Base-by-base conservation (phyloP, 176 grass and related monocot genomes). In the Areca catechu region DNA sequence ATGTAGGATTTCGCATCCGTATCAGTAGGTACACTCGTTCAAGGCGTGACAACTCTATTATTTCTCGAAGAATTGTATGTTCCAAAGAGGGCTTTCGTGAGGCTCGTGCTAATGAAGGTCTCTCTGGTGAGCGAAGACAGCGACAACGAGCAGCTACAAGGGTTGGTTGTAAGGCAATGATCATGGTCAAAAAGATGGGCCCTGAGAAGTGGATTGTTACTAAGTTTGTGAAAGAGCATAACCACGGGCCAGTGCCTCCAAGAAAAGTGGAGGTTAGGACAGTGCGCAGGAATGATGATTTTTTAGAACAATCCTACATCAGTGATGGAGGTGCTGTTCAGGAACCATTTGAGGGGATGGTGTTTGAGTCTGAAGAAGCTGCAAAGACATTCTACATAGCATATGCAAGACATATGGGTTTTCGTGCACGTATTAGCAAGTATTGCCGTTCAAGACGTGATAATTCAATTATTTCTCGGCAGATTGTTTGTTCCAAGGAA, bases 381-480 rank as follows among this genome's bases (percentile, higher is more conserved):
- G 89, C 85, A 49, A 95, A 82, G 73, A 15, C 52, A 3, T 95
- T 95, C 85, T 95, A 95, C 80, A 73, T 95, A 64, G 77, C 82
- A 48, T 95, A 95, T 64, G 89, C 89, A 0, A 89, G 74, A 16
- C 49, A 76, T 43, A 83, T 67, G 57, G 89, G 89, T 71, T 95
- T 95, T 5, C 81, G 76, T 71, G 85, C 89, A 49, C 85, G 85
- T 47, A 89, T 95, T 70, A 95, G 89, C 64, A 79, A 74, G 69
- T 95, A 95, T 47, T 88, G 89, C 19, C 81, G 81, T 61, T 95
- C 89, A 73, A 89, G 81, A 64, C 78, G 76, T 51, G 89, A 95
- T 71, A 95, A 95, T 64, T 85, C 85, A 70, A 89, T 95, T 37
- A 95, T 95, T 80, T 95, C 89, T 71, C 78, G 85, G 16, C 89